These are phyloP conservation scores for Geotrichum citri-aurantii DNA, from an alignment of 1,139 yeast species.

Conservation along the genomic window DNA sequence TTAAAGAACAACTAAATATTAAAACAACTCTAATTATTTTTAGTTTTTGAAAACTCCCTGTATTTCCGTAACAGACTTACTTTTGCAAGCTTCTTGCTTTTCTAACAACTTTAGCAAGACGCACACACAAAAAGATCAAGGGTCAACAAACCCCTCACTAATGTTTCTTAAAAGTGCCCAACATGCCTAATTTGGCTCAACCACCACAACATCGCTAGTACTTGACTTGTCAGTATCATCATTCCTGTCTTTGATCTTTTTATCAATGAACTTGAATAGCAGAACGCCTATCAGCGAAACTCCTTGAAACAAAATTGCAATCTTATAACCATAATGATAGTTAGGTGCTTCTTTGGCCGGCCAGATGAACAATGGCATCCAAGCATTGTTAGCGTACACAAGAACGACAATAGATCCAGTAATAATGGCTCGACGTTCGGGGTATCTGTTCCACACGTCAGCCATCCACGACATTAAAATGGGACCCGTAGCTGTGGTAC, in stretches of 20 bases:
- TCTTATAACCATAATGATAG: slow-evolving; percentile 5
- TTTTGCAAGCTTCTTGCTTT: no score
- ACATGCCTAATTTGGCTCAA: background rate
- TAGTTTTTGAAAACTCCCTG: no score
- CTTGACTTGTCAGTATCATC: background rate
- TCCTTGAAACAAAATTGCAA: slow-evolving; percentile 4
- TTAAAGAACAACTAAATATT: no score
- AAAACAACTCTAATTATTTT: no score
- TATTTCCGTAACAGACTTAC: no score
- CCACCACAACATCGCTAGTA: background rate
- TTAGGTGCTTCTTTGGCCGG: slow-evolving; percentile 5
- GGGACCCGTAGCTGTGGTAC: background rate
- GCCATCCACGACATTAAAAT: slow-evolving; percentile 12
- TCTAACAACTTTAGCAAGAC: no score
- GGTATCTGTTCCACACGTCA: slow-evolving; percentile 6
- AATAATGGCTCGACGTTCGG: slow-evolving; percentile 5
- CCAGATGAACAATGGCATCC: slow-evolving; percentile 7
- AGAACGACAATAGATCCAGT: slow-evolving; percentile 5
- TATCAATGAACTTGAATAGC: background rate
- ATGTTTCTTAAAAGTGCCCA: no score
- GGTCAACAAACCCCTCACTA: no score
- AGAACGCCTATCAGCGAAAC: slow-evolving; percentile 3
- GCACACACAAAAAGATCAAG: no score
- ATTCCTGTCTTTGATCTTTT: background rate
- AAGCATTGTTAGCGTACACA: slow-evolving; percentile 3